phyloP scores from a whole-genome alignment of 2,329 filamentous ascomycete genomes.

The Podosphaera fusca region DNA sequence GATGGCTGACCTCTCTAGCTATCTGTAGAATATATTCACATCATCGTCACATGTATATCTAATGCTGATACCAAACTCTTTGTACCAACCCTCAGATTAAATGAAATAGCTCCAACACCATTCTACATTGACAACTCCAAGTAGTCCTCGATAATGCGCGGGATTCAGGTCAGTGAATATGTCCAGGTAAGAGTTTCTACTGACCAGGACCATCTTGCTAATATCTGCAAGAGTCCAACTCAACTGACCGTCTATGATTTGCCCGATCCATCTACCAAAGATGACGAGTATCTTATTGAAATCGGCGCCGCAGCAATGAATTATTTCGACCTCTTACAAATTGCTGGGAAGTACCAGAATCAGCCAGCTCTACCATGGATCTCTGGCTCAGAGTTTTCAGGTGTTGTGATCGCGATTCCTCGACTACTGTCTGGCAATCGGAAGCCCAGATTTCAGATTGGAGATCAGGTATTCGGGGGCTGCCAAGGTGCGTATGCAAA shows the following conservation, averaged over 20 bases:
- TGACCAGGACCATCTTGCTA: too few species aligned
- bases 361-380: slow-evolving; percentile 75
- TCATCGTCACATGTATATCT: too few species aligned
- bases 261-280: slow-evolving; percentile 46
- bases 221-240: slow-evolving; percentile 36
- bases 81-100: too few species aligned
- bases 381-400: slow-evolving; percentile 69
- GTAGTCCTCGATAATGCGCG: slow-evolving; percentile 31
- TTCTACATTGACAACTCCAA: too few species aligned
- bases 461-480: slow-evolving; percentile 70
- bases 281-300: slow-evolving; percentile 63
- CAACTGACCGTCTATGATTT: slow-evolving; percentile 57
- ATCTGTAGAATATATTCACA: too few species aligned
- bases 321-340: slow-evolving; percentile 93
- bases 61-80: too few species aligned
- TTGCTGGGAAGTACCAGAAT: slow-evolving; percentile 85
- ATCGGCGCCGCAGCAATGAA: slow-evolving; percentile 78
- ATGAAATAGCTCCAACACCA: too few species aligned
- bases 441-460: slow-evolving; percentile 43
- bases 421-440: slow-evolving; percentile 20
- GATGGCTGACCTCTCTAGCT: too few species aligned
- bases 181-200: slow-evolving; percentile 32
- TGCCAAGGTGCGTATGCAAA: slow-evolving; percentile 72
- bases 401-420: slow-evolving; percentile 47
- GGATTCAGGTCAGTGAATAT: slow-evolving; percentile 51